A percentile compares a stretch with the other conserved stretches of the same genome.
Evolutionary conservation across 257 asterid species (phyloP).

Genomic region (Solanum lycopersicoides): DNA sequence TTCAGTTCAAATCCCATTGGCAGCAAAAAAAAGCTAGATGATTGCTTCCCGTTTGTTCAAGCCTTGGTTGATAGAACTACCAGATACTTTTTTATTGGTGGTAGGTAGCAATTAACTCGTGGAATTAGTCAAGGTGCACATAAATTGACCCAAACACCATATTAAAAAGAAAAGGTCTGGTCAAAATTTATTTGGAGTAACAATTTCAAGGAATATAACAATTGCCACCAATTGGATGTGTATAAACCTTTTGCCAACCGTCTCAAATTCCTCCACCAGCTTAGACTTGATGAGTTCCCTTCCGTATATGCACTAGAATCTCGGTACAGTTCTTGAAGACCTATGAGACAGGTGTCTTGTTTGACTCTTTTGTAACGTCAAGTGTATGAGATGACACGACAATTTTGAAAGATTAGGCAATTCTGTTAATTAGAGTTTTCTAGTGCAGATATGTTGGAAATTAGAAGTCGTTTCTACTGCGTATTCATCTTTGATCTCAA

Average conservation of each 20-base stretch:
- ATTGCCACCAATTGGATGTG: not conserved
- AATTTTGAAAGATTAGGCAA: not conserved
- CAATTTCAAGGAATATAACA: not conserved
- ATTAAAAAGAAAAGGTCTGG: not conserved
- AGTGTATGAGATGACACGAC: not conserved
- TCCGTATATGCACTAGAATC: not conserved
- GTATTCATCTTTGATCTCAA: conserved; percentile 4
- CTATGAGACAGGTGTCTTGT: not conserved
- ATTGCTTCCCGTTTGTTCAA: not conserved
- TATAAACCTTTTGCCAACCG: not conserved
- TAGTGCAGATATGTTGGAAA: not conserved
- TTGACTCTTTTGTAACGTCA: not conserved
- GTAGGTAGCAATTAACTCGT: not conserved
- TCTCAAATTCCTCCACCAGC: not conserved
- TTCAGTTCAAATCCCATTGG: not conserved
- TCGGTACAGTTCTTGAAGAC: not conserved
- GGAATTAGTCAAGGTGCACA: not conserved
- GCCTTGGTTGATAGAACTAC: not conserved
- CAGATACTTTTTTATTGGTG: not conserved
- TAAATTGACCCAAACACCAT: not conserved
- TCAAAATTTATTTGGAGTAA: not conserved
- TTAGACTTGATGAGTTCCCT: not conserved
- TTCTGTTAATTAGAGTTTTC: not conserved
- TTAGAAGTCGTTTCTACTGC: not conserved
- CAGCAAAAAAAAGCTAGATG: not conserved